Percentiles rank a stretch among this genome's conserved stretches.
These are phyloP conservation scores for Macaranga tanarius DNA, from an alignment of 441 rosid species.

Conservation along the genomic window DNA sequence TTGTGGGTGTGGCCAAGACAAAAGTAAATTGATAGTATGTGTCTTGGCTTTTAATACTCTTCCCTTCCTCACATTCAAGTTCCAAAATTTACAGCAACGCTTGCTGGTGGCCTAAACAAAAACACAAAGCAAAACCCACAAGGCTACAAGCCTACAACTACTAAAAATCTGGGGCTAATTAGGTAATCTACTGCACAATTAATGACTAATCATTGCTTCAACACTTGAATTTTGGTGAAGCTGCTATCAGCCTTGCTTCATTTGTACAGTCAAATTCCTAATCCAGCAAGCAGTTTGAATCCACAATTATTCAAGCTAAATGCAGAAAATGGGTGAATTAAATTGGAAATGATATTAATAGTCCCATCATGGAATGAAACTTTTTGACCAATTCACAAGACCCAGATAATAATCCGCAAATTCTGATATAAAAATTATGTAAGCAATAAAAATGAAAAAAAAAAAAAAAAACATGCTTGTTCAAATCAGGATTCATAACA, in stretches of 20 bases:
- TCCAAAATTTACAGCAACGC: no score
- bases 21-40: no score
- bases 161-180: no score
- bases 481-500: background rate
- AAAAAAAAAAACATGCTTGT: background rate
- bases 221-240: background rate
- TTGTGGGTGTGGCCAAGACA: no score
- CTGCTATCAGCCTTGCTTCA: background rate
- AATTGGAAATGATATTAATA: background rate
- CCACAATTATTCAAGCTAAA: background rate
- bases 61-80: background rate
- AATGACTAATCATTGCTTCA: background rate
- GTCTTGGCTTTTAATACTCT: no score
- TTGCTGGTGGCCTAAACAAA: no score
- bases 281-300: background rate
- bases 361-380: background rate
- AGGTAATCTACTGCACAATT: background rate
- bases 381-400: no score
- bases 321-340: background rate
- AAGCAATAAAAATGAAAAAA: no score
- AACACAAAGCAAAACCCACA: background rate
- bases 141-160: no score
- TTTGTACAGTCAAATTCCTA: background rate
- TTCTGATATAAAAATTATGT: background rate
- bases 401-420: background rate